phyloP scores from a whole-genome alignment of 371 early-diverging fungal species.

The Mucor piriformis region DNA sequence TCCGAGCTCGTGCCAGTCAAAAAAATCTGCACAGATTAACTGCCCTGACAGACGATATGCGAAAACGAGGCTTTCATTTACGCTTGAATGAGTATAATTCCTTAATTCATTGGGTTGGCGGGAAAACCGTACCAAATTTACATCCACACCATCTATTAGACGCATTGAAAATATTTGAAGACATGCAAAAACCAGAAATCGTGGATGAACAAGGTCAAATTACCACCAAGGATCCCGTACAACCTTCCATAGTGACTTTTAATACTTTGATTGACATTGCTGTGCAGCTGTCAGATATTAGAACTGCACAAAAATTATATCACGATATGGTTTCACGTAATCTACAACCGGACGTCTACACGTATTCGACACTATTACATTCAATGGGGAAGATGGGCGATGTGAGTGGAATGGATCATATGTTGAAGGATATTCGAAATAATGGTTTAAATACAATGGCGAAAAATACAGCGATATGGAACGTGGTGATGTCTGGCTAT shows the following conservation, averaged over 20 bases:
- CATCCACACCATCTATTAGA: slow-evolving; percentile 41
- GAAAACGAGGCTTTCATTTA: slow-evolving; percentile 26
- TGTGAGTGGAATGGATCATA: slow-evolving; percentile 35
- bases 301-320: slow-evolving; percentile 51
- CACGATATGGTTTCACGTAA: slow-evolving; percentile 46
- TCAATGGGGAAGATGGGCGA: slow-evolving; percentile 44
- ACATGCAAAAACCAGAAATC: slow-evolving; percentile 29
- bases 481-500: slow-evolving; percentile 41
- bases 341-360: slow-evolving; percentile 38
- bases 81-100: slow-evolving; percentile 42
- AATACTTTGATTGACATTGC: slow-evolving; percentile 51
- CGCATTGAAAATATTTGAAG: slow-evolving; percentile 42
- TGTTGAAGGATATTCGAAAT: slow-evolving; percentile 27
- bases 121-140: slow-evolving; percentile 30
- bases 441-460: slow-evolving; percentile 6
- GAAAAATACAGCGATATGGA: slow-evolving; percentile 38
- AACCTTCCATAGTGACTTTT: slow-evolving; percentile 33
- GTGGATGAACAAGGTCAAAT: slow-evolving; percentile 5
- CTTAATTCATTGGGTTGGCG: slow-evolving; percentile 48
- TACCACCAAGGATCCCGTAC: slow-evolving; percentile 10
- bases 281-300: slow-evolving; percentile 37
- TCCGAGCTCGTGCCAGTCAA: slow-evolving; percentile 31
- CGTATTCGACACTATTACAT: slow-evolving; percentile 43
- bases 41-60: slow-evolving; percentile 48
- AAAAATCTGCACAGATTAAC: slow-evolving; percentile 43